Conservation (phyloP, 306 rosid genomes). For the Cucurbita maxima region DNA sequence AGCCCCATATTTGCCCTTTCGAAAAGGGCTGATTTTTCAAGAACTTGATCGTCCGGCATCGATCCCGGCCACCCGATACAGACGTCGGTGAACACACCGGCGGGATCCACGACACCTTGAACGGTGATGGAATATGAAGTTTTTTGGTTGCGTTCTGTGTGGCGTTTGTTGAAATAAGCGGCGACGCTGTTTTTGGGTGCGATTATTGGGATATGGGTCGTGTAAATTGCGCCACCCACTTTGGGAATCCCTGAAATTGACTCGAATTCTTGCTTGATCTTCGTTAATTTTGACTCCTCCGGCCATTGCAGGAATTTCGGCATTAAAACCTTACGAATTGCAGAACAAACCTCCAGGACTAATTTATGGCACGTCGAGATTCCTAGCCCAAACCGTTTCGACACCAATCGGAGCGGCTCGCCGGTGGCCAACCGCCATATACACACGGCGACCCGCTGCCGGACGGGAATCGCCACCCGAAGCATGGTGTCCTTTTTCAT, state of each 20-base stretch:
- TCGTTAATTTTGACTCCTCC: slow-evolving; percentile 24
- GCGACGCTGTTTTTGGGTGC: slow-evolving; percentile 84
- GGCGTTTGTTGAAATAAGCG: slow-evolving; percentile 74
- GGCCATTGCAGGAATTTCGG: slow-evolving; percentile 81
- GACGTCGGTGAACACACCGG: slow-evolving; percentile 65
- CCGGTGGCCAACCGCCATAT: slow-evolving; percentile 91
- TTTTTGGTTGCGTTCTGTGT: slow-evolving; percentile 79
- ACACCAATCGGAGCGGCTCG: slow-evolving; percentile 74
- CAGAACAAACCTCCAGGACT: slow-evolving; percentile 81
- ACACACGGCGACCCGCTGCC: slow-evolving; percentile 85
- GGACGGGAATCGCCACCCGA: slow-evolving; percentile 71
- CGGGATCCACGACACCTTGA: slow-evolving; percentile 77
- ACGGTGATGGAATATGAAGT: slow-evolving; percentile 77
- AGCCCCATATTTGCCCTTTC: slow-evolving; percentile 60
- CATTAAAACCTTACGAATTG: slow-evolving; percentile 73
- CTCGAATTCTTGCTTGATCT: slow-evolving; percentile 52
- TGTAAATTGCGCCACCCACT: slow-evolving; percentile 76
- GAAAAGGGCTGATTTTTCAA: slow-evolving; percentile 55
- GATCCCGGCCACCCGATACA: slow-evolving; percentile 99
- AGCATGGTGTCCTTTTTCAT: slow-evolving; percentile 71
- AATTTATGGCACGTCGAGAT: slow-evolving; percentile 87
- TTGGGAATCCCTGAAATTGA: slow-evolving; percentile 62
- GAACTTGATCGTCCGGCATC: slow-evolving; percentile 79
- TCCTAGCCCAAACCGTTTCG: slow-evolving; percentile 69
- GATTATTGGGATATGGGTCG: slow-evolving; percentile 75